Evolutionary conservation across 352 stramenopile genomes (phyloP), one percentile per base, ranked within the genome.

Genomic region (Pythium myriotylum): DNA sequence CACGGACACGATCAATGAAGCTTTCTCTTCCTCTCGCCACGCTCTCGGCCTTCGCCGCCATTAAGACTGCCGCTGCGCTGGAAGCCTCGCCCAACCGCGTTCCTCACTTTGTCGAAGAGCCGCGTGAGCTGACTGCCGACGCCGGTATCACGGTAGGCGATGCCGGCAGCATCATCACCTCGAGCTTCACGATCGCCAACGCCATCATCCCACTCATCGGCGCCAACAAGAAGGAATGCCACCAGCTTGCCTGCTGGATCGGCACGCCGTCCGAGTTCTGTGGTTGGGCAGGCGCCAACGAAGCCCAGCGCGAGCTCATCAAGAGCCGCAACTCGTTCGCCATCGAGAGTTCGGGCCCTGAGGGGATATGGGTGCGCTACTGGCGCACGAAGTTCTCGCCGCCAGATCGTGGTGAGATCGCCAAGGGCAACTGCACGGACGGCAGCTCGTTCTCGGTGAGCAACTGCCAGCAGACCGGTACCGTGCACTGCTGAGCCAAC

Each of bases 321-420:
- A 6, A 16, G 1, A 33, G 50, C 20, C 50, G 50, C 50, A 57
- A 57, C 50, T 45, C 50, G 32, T 57, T 35, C 35, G 33, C 50
- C 2, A 33, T 57, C 32, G 50, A 57, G 50, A 57, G 50, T 19
- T 8, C 13, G 50, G 35, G 19, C 12, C 5, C 7, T 4, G 20
- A 16, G 3, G 50, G 50, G 5, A 57, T 57, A 33, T 57, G 50
- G 50, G 50, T 57, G 50, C 50, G 50, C 50, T 57, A 57, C 50
- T 57, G 50, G 50, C 50, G 50, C 50, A 57, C 50, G 33, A n/a
- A 46, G 33, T 57, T 57, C 20, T 46, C 35, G 50, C 50, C 50
- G 50, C 50, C 50, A 16, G 50, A 57, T 16, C 50, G 50, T 22
- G 50, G 35, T 22, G 50, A 46, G 4, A 29, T 56, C 33, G 49